These are phyloP conservation scores for Skeletonema costatum DNA, from an alignment of 108 stramenopile species.

Conservation along the genomic window DNA sequence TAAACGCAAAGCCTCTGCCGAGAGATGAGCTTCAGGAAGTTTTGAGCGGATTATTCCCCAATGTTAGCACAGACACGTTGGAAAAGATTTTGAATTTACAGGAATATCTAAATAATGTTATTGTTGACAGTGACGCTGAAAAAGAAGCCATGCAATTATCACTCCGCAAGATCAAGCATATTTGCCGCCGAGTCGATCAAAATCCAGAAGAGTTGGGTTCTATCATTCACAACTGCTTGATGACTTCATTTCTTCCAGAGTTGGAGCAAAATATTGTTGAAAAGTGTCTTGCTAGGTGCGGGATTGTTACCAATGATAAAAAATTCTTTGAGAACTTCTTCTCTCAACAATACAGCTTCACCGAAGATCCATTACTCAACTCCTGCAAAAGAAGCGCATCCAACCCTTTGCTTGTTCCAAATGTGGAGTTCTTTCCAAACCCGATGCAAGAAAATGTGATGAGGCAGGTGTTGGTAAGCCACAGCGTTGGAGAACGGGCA, in stretches of 20 bases:
- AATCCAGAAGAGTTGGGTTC: constrained; percentile 27
- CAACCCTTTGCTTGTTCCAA: constrained; percentile 54
- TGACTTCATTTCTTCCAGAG: constrained; percentile 56
- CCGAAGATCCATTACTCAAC: constrained; percentile 18
- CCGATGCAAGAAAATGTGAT: constrained; percentile 50
- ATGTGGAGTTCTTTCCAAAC: constrained; percentile 48
- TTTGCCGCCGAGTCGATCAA: constrained; percentile 48
- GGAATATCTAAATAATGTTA: constrained; percentile 41
- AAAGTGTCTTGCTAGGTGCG: constrained; percentile 39
- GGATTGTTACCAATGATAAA: constrained; percentile 9
- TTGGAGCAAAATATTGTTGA: constrained; percentile 47
- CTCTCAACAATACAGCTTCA: not conserved
- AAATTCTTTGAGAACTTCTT: not conserved
- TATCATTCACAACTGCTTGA: constrained; percentile 40
- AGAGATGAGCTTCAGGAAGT: constrained; percentile 38
- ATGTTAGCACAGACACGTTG: constrained; percentile 24
- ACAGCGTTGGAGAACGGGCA: constrained; percentile 65
- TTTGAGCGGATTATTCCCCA: constrained; percentile 39
- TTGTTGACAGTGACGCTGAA: constrained; percentile 52
- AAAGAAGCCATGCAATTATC: constrained; percentile 48
- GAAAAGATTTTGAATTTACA: constrained; percentile 42
- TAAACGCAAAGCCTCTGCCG: constrained; percentile 40
- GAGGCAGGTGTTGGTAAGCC: constrained; percentile 54
- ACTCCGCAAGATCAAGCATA: constrained; percentile 58
- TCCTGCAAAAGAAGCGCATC: constrained; percentile 35